Conservation (phyloP, 2,329 filamentous ascomycete species). For the Tolypocladium amazonense region DNA sequence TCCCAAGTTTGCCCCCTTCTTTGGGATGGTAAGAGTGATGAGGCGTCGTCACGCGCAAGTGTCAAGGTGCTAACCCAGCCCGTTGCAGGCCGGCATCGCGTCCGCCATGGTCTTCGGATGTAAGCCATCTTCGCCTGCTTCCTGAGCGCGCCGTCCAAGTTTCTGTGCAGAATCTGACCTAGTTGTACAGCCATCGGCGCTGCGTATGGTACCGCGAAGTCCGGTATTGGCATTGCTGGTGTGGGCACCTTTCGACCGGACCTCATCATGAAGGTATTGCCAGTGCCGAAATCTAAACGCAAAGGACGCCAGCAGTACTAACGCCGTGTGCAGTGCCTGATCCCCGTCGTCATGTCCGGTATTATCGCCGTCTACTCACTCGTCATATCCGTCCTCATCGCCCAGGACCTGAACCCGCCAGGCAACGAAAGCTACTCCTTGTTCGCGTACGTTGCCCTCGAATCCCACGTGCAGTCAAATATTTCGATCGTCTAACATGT, state of each 20-base stretch:
- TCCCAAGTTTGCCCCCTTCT: slow-evolving; percentile 78
- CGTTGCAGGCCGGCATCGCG: slow-evolving; percentile 59
- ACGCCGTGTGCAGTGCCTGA: slow-evolving; percentile 51
- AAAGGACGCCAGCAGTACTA: background rate
- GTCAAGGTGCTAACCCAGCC: slow-evolving; percentile 12
- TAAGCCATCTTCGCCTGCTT: slow-evolving; percentile 30
- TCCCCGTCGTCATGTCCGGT: slow-evolving; percentile 95
- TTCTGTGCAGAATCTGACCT: slow-evolving; percentile 6
- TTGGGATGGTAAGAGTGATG: slow-evolving; percentile 63
- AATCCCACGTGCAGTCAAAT: background rate
- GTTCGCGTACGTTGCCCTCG: slow-evolving; percentile 53
- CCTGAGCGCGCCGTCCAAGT: background rate
- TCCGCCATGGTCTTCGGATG: slow-evolving; percentile 78
- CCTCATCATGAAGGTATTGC: slow-evolving; percentile 77
- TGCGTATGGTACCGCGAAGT: slow-evolving; percentile 80
- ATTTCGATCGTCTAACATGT: slow-evolving; percentile 7
- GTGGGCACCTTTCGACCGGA: slow-evolving; percentile 78
- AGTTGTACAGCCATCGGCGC: slow-evolving; percentile 49
- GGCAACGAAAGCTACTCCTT: slow-evolving; percentile 60
- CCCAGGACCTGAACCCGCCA: slow-evolving; percentile 73
- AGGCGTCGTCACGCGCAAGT: slow-evolving; percentile 1
- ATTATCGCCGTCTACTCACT: slow-evolving; percentile 98
- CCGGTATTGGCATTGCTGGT: slow-evolving; percentile 77
- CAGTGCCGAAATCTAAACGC: background rate
- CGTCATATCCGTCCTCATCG: slow-evolving; percentile 92